Percentiles rank a stretch among this genome's conserved stretches.
Evolutionary conservation across 768 basidiomycete species (phyloP).

Genomic region (Tylopilus sp.): DNA sequence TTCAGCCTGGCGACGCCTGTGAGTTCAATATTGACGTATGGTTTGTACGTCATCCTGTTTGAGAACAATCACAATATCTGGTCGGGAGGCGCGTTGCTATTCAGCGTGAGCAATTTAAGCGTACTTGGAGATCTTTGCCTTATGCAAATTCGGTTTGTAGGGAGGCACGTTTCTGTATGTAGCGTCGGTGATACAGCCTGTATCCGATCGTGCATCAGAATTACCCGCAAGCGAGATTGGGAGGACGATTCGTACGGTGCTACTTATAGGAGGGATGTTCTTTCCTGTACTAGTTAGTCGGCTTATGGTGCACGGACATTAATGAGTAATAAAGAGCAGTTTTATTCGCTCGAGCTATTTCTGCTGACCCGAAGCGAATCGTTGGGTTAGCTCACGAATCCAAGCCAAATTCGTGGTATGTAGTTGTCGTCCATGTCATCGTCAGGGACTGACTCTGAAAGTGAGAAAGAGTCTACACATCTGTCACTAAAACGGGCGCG

Average conservation of each 20-base stretch:
- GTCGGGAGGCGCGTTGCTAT: constrained; percentile 75
- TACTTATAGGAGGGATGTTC: constrained; percentile 68
- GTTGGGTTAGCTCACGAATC: neutral
- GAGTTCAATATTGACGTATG: constrained; percentile 75
- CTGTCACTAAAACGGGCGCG: constrained; percentile 39
- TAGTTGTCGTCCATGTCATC: constrained; percentile 25
- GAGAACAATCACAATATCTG: constrained; percentile 41
- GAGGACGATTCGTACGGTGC: constrained; percentile 42
- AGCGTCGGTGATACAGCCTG: constrained; percentile 82
- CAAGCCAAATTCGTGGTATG: constrained; percentile 1
- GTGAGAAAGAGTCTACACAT: constrained; percentile 23
- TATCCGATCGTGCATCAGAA: constrained; percentile 46
- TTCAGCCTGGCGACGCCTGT: constrained; percentile 86
- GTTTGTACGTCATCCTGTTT: constrained; percentile 50
- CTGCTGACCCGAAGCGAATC: constrained; percentile 1
- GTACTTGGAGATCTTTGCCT: neutral
- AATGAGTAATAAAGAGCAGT: neutral
- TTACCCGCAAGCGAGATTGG: constrained; percentile 39
- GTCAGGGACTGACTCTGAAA: constrained; percentile 27
- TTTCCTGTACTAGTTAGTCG: constrained; percentile 60
- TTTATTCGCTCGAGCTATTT: neutral
- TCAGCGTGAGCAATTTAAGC: constrained; percentile 60
- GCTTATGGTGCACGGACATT: constrained; percentile 61
- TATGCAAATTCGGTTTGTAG: constrained; percentile 34
- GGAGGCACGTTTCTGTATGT: constrained; percentile 95